Percentiles rank a stretch among this genome's conserved stretches.
phyloP scores from a whole-genome alignment of 495 filamentous ascomycete genomes.

The Xylaria longipes region DNA sequence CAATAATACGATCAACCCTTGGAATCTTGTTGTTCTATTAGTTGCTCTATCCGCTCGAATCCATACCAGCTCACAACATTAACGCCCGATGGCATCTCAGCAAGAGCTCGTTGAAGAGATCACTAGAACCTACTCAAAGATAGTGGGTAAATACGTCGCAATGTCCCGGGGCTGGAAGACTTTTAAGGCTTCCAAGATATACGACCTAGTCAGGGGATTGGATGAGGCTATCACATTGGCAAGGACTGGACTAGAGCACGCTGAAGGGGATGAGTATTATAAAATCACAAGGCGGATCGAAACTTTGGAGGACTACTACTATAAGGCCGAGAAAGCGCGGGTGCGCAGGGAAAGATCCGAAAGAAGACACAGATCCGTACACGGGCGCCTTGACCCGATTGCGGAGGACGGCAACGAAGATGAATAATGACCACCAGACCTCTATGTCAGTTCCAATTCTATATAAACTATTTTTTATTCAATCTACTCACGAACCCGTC shows the following conservation, averaged over 20 bases:
- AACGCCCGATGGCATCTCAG: background rate
- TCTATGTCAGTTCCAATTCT: background rate
- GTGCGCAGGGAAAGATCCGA: background rate
- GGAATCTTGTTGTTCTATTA: background rate
- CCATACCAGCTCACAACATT: background rate
- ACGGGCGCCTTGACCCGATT: background rate
- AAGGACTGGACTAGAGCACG: background rate
- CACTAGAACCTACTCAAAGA: background rate
- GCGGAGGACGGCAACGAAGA: background rate
- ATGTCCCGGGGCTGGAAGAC: background rate
- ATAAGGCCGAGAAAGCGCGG: background rate
- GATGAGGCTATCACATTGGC: background rate
- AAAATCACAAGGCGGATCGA: background rate
- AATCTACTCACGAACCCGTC: background rate
- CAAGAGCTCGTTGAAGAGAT: background rate
- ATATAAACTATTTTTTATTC: background rate
- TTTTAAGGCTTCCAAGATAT: background rate
- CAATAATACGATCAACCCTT: background rate
- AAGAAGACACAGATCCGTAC: background rate
- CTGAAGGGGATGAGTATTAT: background rate
- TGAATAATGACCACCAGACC: background rate
- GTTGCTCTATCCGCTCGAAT: background rate
- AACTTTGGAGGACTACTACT: background rate
- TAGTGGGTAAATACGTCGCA: background rate
- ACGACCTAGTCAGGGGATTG: background rate